A percentile compares a stretch with the other conserved stretches of the same genome.
These are phyloP conservation scores for Saxophila tyrrhenica DNA, from an alignment of 495 filamentous ascomycete species.

Conservation along the genomic window DNA sequence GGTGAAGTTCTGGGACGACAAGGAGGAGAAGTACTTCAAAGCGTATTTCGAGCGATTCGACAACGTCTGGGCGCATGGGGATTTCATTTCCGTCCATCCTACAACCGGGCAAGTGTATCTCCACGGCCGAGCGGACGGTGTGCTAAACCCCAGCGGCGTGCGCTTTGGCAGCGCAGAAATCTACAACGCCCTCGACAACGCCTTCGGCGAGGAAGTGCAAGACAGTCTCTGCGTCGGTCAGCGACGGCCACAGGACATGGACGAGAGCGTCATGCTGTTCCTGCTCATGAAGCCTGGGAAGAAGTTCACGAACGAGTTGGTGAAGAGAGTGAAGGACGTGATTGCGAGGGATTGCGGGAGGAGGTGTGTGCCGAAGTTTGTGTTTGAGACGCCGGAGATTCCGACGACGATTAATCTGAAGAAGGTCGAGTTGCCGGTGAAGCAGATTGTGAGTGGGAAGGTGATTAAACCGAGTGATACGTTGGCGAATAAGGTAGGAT, in stretches of 20 bases:
- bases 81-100: conserved; percentile 63
- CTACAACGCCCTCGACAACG: conserved; percentile 58
- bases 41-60: conserved; percentile 64
- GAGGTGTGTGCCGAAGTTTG: conserved; percentile 64
- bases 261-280: conserved; percentile 69
- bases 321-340: conserved; percentile 46
- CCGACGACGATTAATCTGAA: conserved; percentile 75
- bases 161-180: conserved; percentile 79
- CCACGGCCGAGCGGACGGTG: conserved; percentile 76
- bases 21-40: conserved; percentile 47
- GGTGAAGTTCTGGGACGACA: conserved; percentile 58
- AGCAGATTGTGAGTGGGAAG: conserved; percentile 69
- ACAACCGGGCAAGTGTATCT: conserved; percentile 53
- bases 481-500: conserved; percentile 54
- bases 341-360: conserved; percentile 54
- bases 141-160: conserved; percentile 79
- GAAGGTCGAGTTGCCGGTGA: conserved; percentile 77
- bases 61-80: conserved; percentile 70
- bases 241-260: conserved; percentile 50
- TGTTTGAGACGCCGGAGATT: conserved; percentile 71
- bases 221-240: conserved; percentile 71
- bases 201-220: conserved; percentile 47
- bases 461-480: conserved; percentile 66
- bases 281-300: conserved; percentile 55
- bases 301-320: conserved; percentile 44